Evolutionary conservation across 2,329 filamentous ascomycete species (phyloP), one percentile per base, ranked within the genome.

Genomic region (Penicillium sp.): DNA sequence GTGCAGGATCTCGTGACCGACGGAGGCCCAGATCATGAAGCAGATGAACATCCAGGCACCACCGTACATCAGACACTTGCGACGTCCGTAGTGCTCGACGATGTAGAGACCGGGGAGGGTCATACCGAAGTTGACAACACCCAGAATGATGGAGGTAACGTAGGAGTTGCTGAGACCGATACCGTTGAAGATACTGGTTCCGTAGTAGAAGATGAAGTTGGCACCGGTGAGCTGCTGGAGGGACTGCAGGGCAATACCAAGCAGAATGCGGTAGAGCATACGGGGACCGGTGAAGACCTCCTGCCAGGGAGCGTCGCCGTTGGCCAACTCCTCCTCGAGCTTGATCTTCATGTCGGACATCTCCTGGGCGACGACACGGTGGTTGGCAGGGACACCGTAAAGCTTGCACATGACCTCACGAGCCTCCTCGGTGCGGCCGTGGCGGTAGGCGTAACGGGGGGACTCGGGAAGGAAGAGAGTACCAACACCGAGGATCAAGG

Each of bases 31-130:
- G 58, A 77, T 73, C 65, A 77, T 60, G 68, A 77, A 81, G 80
- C 86, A 90, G n/a, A 77, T 70, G 39, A 84, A 83, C 76, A 88
- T 87, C 86, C 88, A 91, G 16, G 84, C 64, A 9, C 82, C 87
- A 58, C 88, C 89, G 24, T 83, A 68, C 66, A 90, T 83, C 8
- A 92, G 77, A 32, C 85, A 86, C 72, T 83, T 83, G 52, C 89
- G 86, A 43, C 89, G 86, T 43, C 88, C 88, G 56, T 81, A 87
- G 61, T 82, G 83, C 69, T 90, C 86, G 1, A 90, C 87, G 31
- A 90, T 81, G 67, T 85, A 91, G 4, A 91, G 77, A 53, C 87
- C 87, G 44, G 81, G 82, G 54, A 90, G 83, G 14, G 87, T 89
- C 68, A 82, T 83, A 57, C 75, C 79, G 31, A 91, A 86, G 68